Evolutionary conservation across 1,139 yeast species (phyloP), one percentile per base, ranked within the genome.

Genomic region (Zygosaccharomyces pseudobailii): DNA sequence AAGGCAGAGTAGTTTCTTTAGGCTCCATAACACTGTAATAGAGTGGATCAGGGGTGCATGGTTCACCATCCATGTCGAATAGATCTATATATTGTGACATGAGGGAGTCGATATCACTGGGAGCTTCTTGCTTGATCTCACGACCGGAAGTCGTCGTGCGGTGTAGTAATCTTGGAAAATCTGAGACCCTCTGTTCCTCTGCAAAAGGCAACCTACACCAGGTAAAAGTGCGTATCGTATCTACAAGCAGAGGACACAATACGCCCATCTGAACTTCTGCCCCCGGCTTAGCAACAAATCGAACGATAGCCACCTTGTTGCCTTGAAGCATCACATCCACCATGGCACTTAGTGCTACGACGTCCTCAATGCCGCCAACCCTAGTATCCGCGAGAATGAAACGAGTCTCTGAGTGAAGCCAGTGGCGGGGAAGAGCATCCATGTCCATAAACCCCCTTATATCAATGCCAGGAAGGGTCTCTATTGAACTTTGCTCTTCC

Each of bases 181-280:
- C 71, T 13, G 85, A 80, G 10, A 77, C 69, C 53, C 84, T 79
- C 55, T 80, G 84, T 61, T 90, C 97, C 56, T 88, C 96, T 30
- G 76, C 75, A 65, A 79, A 87, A 1, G 97, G 95, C n/a, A 89
- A 62, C 36, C 82, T 71, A 5, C 66, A 65, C 47, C 73, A 55
- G 2, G 75, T 58, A 34, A 79, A 61, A 0, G 62, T 61, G 27
- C 67, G 49, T n/a, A 46, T 40, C 3, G 23, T 33, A n/a, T 52
- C 46, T 1, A 67, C 62, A 28, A 71, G 62, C 38, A 69, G 59
- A 0, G 92, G 96, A 32, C 75, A 68, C 52, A 84, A 63, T 1
- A 76, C 78, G 42, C 83, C 81, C 65, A 85, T 71, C 46, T 72
- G 76, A 1, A 83, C 77, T 24, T 77, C 81, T 7, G 71, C 63